These are phyloP conservation scores for Dryas integrifolia DNA, from an alignment of 331 rosid species.

Conservation along the genomic window DNA sequence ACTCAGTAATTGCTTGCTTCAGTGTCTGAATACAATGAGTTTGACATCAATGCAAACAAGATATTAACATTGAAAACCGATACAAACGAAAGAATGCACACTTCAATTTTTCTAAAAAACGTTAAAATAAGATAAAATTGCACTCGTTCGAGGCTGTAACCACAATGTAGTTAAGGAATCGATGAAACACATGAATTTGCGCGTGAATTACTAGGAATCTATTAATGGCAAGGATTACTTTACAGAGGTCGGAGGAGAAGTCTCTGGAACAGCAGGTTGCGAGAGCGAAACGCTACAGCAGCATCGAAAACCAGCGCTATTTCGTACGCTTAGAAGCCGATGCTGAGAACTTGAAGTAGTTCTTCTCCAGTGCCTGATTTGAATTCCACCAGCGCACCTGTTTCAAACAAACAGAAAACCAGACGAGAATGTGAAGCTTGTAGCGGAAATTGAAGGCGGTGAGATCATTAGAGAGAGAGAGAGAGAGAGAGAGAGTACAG, in stretches of 20 bases:
- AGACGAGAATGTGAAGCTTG: background rate
- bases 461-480: background rate
- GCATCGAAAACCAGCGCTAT: constrained; percentile 39
- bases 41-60: background rate
- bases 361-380: constrained; percentile 17
- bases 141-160: no score
- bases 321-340: constrained; percentile 17
- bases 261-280: constrained; percentile 32
- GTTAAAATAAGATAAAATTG: no score
- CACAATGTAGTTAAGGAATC: background rate
- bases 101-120: no score
- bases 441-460: background rate
- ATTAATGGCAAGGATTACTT: constrained; percentile 43
- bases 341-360: constrained; percentile 28
- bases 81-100: background rate
- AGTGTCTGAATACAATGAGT: no score
- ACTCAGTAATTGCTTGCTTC: no score
- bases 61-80: background rate
- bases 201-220: background rate
- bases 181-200: background rate
- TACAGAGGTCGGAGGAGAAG: constrained; percentile 46
- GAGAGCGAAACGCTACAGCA: constrained; percentile 40
- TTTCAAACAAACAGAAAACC: constrained; percentile 13
- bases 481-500: constrained; percentile 32
- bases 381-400: constrained; percentile 43